phyloP scores from a whole-genome alignment of 805 yeast genomes.

The Candida ascalaphidarum region DNA sequence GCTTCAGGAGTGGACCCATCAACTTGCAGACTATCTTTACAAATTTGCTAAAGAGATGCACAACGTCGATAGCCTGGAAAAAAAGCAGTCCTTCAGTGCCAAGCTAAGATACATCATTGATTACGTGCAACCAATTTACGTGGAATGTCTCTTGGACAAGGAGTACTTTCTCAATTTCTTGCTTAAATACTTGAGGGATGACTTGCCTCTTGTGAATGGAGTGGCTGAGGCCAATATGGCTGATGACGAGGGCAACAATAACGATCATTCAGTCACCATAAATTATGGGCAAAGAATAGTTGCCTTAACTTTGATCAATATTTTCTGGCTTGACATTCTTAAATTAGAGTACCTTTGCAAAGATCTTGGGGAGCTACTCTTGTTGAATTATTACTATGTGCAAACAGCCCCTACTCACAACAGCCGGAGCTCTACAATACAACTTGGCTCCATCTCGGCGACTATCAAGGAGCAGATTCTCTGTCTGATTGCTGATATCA shows the following conservation, averaged over 20 bases:
- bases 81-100: slow-evolving; percentile 33
- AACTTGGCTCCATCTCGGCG: slow-evolving; percentile 7
- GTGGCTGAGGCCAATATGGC: too few relatives aligned
- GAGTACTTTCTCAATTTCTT: slow-evolving; percentile 57
- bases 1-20: slow-evolving; percentile 87
- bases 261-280: too few relatives aligned
- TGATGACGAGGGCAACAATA: slow-evolving; percentile 14
- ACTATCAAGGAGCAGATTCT: slow-evolving; percentile 20
- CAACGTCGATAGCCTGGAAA: slow-evolving; percentile 15
- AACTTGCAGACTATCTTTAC: slow-evolving; percentile 54
- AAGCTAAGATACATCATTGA: slow-evolving; percentile 54
- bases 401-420: slow-evolving; percentile 19
- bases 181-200: slow-evolving; percentile 39
- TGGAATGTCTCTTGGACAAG: slow-evolving; percentile 60
- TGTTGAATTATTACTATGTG: slow-evolving; percentile 38
- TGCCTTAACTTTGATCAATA: slow-evolving; percentile 41
- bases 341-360: slow-evolving; percentile 51
- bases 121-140: slow-evolving; percentile 55
- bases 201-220: slow-evolving; percentile 24
- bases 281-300: slow-evolving; percentile 28
- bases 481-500: slow-evolving; percentile 15
- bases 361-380: slow-evolving; percentile 53
- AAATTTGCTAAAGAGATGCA: slow-evolving; percentile 37
- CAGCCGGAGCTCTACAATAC: slow-evolving; percentile 2
- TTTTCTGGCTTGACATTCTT: slow-evolving; percentile 66